A percentile compares a stretch with the other conserved stretches of the same genome.
phyloP scores from a whole-genome alignment of 2,329 filamentous ascomycete species.

The Fusarium piperis region DNA sequence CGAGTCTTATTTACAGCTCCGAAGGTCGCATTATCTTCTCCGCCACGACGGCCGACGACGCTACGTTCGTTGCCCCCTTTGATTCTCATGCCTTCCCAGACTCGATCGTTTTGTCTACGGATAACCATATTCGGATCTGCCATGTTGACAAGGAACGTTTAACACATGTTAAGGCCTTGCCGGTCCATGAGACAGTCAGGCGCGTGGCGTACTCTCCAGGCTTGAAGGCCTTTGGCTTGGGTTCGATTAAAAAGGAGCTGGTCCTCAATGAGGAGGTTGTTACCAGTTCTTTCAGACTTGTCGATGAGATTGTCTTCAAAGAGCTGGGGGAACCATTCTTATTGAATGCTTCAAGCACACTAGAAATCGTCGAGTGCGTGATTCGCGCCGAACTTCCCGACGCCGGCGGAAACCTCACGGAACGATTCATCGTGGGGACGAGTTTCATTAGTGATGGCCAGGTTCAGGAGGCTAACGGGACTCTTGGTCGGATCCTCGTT shows the following conservation, averaged over 20 bases:
- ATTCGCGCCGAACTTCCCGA: slow-evolving; percentile 78
- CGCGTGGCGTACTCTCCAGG: slow-evolving; percentile 85
- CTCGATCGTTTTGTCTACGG: slow-evolving; percentile 83
- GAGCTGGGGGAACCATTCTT: slow-evolving; percentile 75
- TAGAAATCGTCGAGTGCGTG: slow-evolving; percentile 86
- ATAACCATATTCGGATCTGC: slow-evolving; percentile 79
- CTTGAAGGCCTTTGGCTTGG: slow-evolving; percentile 85
- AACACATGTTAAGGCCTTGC: slow-evolving; percentile 86
- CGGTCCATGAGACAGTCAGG: slow-evolving; percentile 83
- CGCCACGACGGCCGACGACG: slow-evolving; percentile 89
- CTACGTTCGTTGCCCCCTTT: slow-evolving; percentile 83
- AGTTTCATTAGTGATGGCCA: slow-evolving; percentile 75
- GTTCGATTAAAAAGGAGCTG: slow-evolving; percentile 82
- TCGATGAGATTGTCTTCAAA: slow-evolving; percentile 89
- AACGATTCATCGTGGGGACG: slow-evolving; percentile 92
- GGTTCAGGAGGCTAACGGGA: slow-evolving; percentile 57
- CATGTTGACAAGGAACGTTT: slow-evolving; percentile 84
- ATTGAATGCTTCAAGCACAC: slow-evolving; percentile 58
- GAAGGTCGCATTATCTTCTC: slow-evolving; percentile 92
- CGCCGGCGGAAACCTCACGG: slow-evolving; percentile 64
- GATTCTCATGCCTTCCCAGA: slow-evolving; percentile 82
- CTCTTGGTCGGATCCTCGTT: slow-evolving; percentile 79
- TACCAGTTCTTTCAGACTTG: slow-evolving; percentile 83
- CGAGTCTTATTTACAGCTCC: slow-evolving; percentile 89
- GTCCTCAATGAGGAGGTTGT: slow-evolving; percentile 77